Evolutionary conservation across 306 rosid genomes (phyloP).

Genomic region (Astragalus glycyphyllos): DNA sequence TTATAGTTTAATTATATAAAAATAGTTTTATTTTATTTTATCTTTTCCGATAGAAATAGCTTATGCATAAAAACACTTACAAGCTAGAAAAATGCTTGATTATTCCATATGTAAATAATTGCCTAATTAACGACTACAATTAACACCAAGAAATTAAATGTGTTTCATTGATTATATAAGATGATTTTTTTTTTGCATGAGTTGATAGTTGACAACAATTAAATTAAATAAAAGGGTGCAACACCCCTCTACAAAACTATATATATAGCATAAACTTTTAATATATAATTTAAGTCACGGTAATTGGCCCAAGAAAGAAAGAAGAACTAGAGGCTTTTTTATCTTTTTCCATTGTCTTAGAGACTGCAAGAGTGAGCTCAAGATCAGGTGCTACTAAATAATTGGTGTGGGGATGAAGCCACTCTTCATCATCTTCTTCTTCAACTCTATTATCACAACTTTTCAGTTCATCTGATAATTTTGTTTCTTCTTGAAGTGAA

Average conservation of each 20-base stretch:
- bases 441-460: neutral
- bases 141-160: neutral
- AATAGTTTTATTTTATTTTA: too few relatives aligned
- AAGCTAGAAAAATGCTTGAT: too few relatives aligned
- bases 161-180: constrained; percentile 31
- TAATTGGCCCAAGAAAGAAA: constrained; percentile 19
- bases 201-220: constrained; percentile 35
- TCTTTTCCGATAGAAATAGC: too few relatives aligned
- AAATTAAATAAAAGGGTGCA: neutral
- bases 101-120: constrained; percentile 22
- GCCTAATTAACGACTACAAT: constrained; percentile 16
- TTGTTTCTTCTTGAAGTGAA: too few relatives aligned
- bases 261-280: neutral
- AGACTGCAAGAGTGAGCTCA: constrained; percentile 75
- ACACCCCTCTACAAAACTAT: neutral
- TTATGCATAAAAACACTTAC: too few relatives aligned
- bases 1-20: too few relatives aligned
- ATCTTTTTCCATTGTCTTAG: constrained; percentile 50
- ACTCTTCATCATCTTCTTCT: constrained; percentile 16
- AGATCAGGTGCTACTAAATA: constrained; percentile 56
- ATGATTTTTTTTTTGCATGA: constrained; percentile 14
- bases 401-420: constrained; percentile 42
- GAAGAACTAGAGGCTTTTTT: constrained; percentile 46
- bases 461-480: constrained; percentile 38
- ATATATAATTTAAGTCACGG: constrained; percentile 50